Evolutionary conservation across 176 grass and related monocot genomes (phyloP), one percentile per base, ranked within the genome.

Genomic region (Bothriochloa decipiens): DNA sequence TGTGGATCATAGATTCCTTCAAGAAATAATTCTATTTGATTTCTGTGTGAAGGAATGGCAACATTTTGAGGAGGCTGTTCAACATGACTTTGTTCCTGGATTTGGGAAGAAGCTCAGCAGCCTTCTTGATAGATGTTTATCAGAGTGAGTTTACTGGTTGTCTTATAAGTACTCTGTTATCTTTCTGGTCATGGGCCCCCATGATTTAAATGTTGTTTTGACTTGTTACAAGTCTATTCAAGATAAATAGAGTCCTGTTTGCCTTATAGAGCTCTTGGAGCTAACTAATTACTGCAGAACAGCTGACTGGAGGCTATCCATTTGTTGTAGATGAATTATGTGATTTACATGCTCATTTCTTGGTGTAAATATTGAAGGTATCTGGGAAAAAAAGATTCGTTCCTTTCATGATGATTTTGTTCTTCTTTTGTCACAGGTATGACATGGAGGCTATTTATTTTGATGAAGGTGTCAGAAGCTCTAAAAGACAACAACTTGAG

Each of bases 381-480:
- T 42, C 8, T 50, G 6, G 11, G 1, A 69, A 13, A 28, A 35
- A 6, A 9, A 23, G 17, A 42, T 18, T 7, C 22, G 29, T 63
- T 15, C 15, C 60, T 79, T 7, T 60, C 2, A n/a, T 58, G 57
- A 78, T 67, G 63, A 18, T 82, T 41, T 85, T 68, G 26, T 58
- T 82, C 35, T 82, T 16, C 68, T 60, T 83, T 41, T 14, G 67
- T 78, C 85, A 36, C 85, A 99, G 97, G n/a, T 99, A 99, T 84
- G 93, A 99, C 55, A 83, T 85, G 82, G 97, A 99, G 68, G 91
- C 90, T 86, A 85, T 99, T 70, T 99, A 89, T 89, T 99, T 99
- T 86, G 97, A 99, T 86, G 97, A 99, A 91, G 91, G 91, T 86
- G 97, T 99, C 27, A 94, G 91, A 89, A 94, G 72, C 76, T 92